Base-by-base conservation (phyloP, 2,329 filamentous ascomycete genomes). In the Paecilomyces fulvus region DNA sequence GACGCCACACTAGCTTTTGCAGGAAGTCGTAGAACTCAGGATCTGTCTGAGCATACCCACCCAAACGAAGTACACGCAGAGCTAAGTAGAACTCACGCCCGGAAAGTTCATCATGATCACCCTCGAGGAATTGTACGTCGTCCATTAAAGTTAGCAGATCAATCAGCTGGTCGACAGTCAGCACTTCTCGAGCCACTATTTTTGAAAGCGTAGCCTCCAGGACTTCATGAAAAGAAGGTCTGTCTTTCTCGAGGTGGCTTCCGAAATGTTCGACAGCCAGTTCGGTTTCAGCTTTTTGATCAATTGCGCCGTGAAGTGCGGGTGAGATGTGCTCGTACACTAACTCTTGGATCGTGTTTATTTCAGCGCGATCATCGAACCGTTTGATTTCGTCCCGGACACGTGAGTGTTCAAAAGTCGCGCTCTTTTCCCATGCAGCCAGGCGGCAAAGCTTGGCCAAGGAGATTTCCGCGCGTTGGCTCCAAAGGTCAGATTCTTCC, bases 401-500 rank as follows among this genome's bases (percentile, higher is more conserved):
- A 54, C 70, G 66, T 55, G 73, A 66, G 52, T 68, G 62, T 57
- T 69, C 57, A 30, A 60, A 43, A 12, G 57, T 50, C 17, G 31
- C 55, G 1, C 49, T 61, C 48, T 67, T 67, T 58, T 78, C 75
- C 56, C 71, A 78, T 43, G 85, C 83, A 14, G 89, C 89, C 61
- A 96, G 74, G 55, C 85, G 79, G 14, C 86, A 83, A 51, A 99
- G 80, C 73, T 96, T 97, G 33, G 89, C 88, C 43, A 99, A 79
- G 58, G 90, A 95, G 25, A 97, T 77, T 72, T 97, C 88, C 31
- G 96, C 89, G 71, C 95, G 94, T 76, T 95, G 95, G 74, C 85
- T 90, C 92, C 92, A 97, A 3, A 94, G 75, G 64, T 92, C 87
- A 54, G 84, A 82, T 70, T 96, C 92, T 55, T 84, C 83, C 52